Percentiles rank a stretch among this genome's conserved stretches.
Evolutionary conservation across 1,139 yeast genomes (phyloP).

Genomic region (Chernovozyma aurita): DNA sequence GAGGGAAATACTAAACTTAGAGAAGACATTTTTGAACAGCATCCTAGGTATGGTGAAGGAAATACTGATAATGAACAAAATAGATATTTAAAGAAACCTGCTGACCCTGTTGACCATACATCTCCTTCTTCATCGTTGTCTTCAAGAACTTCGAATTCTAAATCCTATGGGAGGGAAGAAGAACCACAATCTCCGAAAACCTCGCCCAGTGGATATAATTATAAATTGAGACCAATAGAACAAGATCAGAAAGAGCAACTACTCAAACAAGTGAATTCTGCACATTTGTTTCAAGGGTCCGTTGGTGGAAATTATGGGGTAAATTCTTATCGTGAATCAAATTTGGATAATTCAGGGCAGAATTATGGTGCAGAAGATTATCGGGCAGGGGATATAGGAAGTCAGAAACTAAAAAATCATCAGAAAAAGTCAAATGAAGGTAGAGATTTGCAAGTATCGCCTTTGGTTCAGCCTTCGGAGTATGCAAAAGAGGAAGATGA

Average conservation of each 20-base stretch:
- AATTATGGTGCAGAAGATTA: background rate
- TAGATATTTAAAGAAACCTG: background rate
- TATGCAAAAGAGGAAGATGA: conserved; percentile 33
- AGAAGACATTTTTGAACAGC: conserved; percentile 41
- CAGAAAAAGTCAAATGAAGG: too few species aligned
- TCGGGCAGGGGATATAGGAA: background rate
- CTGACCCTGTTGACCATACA: conserved; percentile 2
- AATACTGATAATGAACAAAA: background rate
- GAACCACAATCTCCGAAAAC: conserved; percentile 44
- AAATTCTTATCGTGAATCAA: background rate
- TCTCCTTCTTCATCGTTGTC: conserved; percentile 15
- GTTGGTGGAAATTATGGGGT: background rate
- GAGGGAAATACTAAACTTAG: conserved; percentile 21
- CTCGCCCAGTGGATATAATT: conserved; percentile 25
- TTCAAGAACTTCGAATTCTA: conserved; percentile 33
- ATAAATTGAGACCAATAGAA: conserved; percentile 6
- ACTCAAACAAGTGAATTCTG: background rate
- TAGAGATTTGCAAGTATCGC: background rate
- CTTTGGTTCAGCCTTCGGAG: background rate
- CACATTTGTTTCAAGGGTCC: background rate
- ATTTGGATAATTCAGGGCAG: background rate
- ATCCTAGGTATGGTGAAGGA: background rate
- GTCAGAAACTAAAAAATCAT: background rate
- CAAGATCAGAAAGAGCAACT: conserved; percentile 1
- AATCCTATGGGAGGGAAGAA: conserved; percentile 28